Percentiles rank a stretch among this genome's conserved stretches.
These are phyloP conservation scores for Fusarium xylarioides DNA, from an alignment of 2,329 filamentous ascomycete genomes.

Conservation along the genomic window DNA sequence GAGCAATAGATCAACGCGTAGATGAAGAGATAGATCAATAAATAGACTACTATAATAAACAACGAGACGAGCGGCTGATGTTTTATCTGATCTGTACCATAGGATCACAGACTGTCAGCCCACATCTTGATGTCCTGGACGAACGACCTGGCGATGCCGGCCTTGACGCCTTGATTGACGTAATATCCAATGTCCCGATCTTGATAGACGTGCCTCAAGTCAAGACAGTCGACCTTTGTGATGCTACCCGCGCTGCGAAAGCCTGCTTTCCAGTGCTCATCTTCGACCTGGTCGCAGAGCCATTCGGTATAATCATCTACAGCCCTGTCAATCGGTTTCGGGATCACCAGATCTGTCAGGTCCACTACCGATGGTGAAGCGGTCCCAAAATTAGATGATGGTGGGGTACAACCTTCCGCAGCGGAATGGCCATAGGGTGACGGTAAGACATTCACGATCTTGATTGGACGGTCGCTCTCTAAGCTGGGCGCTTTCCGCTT, in stretches of 20 bases:
- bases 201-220: too few relatives aligned
- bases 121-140: too few relatives aligned
- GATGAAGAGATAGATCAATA: not conserved
- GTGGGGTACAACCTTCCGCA: not conserved
- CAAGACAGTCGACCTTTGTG: too few relatives aligned
- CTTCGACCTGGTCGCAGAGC: constrained; percentile 4
- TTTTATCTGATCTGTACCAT: too few relatives aligned
- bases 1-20: too few relatives aligned
- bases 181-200: too few relatives aligned
- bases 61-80: too few relatives aligned
- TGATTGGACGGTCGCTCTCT: constrained; percentile 11
- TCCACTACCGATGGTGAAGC: not conserved
- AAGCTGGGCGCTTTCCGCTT: not conserved
- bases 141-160: too few relatives aligned
- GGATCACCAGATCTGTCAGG: constrained; percentile 4
- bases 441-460: constrained; percentile 10
- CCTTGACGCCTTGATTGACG: too few relatives aligned
- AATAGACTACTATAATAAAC: too few relatives aligned
- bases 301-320: constrained; percentile 12
- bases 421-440: constrained; percentile 1
- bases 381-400: not conserved
- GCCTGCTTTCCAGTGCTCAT: constrained; percentile 3
- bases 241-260: constrained; percentile 9
- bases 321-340: constrained; percentile 9
- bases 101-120: too few relatives aligned